Evolutionary conservation across 2,329 filamentous ascomycete species (phyloP).

Genomic region (Claviceps capensis): DNA sequence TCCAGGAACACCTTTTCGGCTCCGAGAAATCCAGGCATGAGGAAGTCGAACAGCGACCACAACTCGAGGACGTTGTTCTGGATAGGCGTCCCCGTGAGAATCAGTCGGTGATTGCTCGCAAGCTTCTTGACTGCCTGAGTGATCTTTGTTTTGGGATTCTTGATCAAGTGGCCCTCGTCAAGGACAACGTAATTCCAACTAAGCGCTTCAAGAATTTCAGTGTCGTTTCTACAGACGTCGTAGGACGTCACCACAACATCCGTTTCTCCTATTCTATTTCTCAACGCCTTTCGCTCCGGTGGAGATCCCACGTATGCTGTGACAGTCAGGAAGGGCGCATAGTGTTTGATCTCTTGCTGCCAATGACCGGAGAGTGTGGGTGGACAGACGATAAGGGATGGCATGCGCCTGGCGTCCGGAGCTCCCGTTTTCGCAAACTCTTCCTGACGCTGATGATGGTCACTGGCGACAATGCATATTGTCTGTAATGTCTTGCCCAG

Average conservation of each 20-base stretch:
- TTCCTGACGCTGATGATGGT: constrained; percentile 85
- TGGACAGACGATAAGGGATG: constrained; percentile 89
- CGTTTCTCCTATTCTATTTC: constrained; percentile 55
- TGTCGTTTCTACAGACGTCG: constrained; percentile 92
- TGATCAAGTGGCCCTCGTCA: constrained; percentile 95
- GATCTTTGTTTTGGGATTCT: constrained; percentile 95
- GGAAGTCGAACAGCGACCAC: constrained; percentile 96
- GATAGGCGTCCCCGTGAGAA: constrained; percentile 91
- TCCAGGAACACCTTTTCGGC: constrained; percentile 93
- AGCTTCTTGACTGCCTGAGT: constrained; percentile 85
- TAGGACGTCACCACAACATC: constrained; percentile 97
- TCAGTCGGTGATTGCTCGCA: constrained; percentile 83
- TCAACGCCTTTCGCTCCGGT: constrained; percentile 59
- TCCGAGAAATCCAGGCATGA: constrained; percentile 96
- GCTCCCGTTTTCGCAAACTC: constrained; percentile 75
- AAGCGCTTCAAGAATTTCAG: constrained; percentile 67
- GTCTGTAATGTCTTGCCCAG: constrained; percentile 96
- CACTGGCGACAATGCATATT: constrained; percentile 92
- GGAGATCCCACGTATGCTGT: constrained; percentile 87
- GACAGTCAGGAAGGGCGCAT: constrained; percentile 84
- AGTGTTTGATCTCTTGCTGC: constrained; percentile 94
- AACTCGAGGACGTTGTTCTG: constrained; percentile 96
- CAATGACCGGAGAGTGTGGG: constrained; percentile 94
- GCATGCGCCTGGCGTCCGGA: constrained; percentile 63
- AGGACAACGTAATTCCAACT: constrained; percentile 97